Percentiles rank a stretch among this genome's conserved stretches.
Evolutionary conservation across 257 asterid genomes (phyloP).

Genomic region (Coffea eugenioides): DNA sequence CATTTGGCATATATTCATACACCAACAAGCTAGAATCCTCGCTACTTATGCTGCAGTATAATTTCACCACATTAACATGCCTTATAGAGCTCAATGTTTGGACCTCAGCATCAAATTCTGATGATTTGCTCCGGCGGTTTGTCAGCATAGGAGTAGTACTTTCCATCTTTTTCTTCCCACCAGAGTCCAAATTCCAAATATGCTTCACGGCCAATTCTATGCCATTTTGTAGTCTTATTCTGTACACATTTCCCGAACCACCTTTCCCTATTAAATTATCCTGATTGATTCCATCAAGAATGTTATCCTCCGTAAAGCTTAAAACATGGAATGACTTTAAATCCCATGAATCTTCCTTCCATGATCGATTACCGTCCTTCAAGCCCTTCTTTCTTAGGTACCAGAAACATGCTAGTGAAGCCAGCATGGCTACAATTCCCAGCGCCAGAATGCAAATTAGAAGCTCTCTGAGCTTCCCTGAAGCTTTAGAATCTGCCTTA

Average conservation of each 20-base stretch:
- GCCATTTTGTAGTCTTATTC: slow-evolving; percentile 38
- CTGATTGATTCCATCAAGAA: slow-evolving; percentile 63
- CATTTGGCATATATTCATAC: slow-evolving; percentile 90
- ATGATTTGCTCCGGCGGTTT: slow-evolving; percentile 29
- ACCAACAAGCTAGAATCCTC: slow-evolving; percentile 89
- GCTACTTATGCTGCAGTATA: slow-evolving; percentile 75
- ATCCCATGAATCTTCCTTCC: slow-evolving; percentile 69
- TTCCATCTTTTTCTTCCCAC: slow-evolving; percentile 16
- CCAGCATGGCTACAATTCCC: slow-evolving; percentile 32
- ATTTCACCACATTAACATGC: slow-evolving; percentile 82
- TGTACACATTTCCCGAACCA: slow-evolving; percentile 81
- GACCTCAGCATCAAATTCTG: slow-evolving; percentile 81
- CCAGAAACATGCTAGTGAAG: slow-evolving; percentile 33
- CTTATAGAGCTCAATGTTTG: slow-evolving; percentile 72
- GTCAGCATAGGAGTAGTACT: slow-evolving; percentile 52
- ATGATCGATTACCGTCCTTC: slow-evolving; percentile 33
- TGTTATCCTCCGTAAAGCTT: slow-evolving; percentile 67
- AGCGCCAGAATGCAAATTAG: slow-evolving; percentile 35
- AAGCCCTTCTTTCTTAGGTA: slow-evolving; percentile 33
- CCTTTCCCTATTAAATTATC: slow-evolving; percentile 82
- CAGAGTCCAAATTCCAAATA: slow-evolving; percentile 49
- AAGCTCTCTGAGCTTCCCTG: slow-evolving; percentile 30
- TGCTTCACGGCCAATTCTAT: slow-evolving; percentile 71
- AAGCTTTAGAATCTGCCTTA: slow-evolving; percentile 26
- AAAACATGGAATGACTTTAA: slow-evolving; percentile 65